Evolutionary conservation across 305 asterid genomes (phyloP).

Genomic region (Lippia alba): DNA sequence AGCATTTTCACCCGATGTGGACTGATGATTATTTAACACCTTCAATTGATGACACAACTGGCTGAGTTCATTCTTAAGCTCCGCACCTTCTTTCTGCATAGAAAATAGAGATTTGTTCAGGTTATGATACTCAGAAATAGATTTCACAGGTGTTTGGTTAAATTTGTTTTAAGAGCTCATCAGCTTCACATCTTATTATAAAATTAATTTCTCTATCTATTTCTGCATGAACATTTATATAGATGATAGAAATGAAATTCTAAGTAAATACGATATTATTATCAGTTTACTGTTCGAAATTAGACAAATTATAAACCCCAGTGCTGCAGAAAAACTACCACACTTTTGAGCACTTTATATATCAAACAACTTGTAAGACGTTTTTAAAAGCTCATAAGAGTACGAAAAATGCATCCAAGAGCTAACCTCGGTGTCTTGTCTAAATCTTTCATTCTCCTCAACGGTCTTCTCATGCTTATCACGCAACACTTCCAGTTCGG

Average conservation of each 20-base stretch:
- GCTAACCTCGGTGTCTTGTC: slow-evolving; percentile 67
- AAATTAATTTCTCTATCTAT: too few relatives aligned
- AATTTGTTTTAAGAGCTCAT: too few relatives aligned
- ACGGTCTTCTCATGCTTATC: slow-evolving; percentile 61
- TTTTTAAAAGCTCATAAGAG: background rate
- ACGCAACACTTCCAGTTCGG: slow-evolving; percentile 68
- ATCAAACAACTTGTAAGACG: too few relatives aligned
- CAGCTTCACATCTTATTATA: too few relatives aligned
- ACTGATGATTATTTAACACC: slow-evolving; percentile 45
- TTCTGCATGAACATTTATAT: too few relatives aligned
- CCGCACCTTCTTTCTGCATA: slow-evolving; percentile 76
- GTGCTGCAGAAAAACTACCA: too few relatives aligned
- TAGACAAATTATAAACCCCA: too few relatives aligned
- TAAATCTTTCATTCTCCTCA: slow-evolving; percentile 59
- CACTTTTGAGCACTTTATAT: too few relatives aligned
- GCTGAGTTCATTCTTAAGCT: slow-evolving; percentile 53
- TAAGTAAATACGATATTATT: too few relatives aligned
- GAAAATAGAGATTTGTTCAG: slow-evolving; percentile 34
- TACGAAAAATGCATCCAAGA: slow-evolving; percentile 38
- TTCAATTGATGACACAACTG: slow-evolving; percentile 55
- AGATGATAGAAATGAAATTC: too few relatives aligned
- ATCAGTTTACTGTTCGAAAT: too few relatives aligned
- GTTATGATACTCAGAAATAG: slow-evolving; percentile 26
- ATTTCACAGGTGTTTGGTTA: background rate
- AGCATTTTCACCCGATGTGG: slow-evolving; percentile 38